A percentile compares a stretch with the other conserved stretches of the same genome.
Conservation (phyloP, 331 rosid genomes). For the Malus hybrid region DNA sequence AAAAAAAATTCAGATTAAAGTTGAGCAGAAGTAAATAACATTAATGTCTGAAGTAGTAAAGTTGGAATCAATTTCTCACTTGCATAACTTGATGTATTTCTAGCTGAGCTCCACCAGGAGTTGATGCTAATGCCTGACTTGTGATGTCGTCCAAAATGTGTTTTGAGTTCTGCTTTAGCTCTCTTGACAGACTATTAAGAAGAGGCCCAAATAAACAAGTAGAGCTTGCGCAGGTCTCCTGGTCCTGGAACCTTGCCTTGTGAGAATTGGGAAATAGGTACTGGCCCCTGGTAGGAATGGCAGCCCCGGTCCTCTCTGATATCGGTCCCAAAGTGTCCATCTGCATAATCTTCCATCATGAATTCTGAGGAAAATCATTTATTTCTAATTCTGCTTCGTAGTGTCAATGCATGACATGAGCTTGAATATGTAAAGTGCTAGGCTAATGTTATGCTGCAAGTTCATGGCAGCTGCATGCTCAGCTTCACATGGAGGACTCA, state of each 20-base stretch:
- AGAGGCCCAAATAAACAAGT: conserved; percentile 89
- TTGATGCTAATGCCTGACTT: conserved; percentile 64
- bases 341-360: conserved; percentile 94
- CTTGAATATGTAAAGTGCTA: conserved; percentile 59
- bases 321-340: conserved; percentile 93
- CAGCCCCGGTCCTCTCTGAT: conserved; percentile 95
- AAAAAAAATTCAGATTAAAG: neutral
- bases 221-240: conserved; percentile 76
- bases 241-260: conserved; percentile 77
- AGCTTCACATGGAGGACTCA: conserved; percentile 64
- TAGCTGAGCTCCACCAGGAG: conserved; percentile 81
- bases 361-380: conserved; percentile 94
- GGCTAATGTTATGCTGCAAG: conserved; percentile 56
- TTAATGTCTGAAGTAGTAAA: neutral
- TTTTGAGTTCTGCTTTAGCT: conserved; percentile 77
- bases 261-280: conserved; percentile 34
- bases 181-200: conserved; percentile 81
- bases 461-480: conserved; percentile 86
- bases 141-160: conserved; percentile 84
- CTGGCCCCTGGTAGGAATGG: conserved; percentile 95
- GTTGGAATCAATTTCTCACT: conserved; percentile 28
- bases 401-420: conserved; percentile 80
- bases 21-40: neutral
- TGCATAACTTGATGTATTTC: conserved; percentile 83
- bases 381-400: conserved; percentile 90